Evolutionary conservation across 2,329 filamentous ascomycete species (phyloP).

Genomic region (Clarireedia paspali): DNA sequence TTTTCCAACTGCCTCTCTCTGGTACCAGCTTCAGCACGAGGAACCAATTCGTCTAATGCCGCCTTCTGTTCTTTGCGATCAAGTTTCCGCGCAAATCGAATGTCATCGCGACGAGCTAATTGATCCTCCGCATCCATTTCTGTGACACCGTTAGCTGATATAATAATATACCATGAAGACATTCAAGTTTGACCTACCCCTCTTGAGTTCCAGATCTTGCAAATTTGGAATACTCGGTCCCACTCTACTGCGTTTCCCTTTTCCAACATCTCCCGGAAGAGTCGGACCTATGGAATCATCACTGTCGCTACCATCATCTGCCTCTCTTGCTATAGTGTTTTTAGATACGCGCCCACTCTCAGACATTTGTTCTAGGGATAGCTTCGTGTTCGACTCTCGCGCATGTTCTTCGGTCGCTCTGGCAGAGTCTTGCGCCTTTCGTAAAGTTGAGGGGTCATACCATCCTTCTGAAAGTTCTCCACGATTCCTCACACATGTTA

Average conservation of each 20-base stretch:
- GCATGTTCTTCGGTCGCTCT: constrained; percentile 5
- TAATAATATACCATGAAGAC: background rate
- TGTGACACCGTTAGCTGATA: constrained; percentile 12
- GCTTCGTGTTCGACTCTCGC: constrained; percentile 8
- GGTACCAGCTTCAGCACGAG: constrained; percentile 75
- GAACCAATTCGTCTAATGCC: constrained; percentile 70
- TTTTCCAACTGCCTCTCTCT: constrained; percentile 84
- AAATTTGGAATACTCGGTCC: constrained; percentile 62
- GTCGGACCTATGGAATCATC: constrained; percentile 39
- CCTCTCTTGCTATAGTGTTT: background rate
- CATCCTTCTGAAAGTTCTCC: constrained; percentile 82
- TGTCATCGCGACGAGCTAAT: constrained; percentile 37
- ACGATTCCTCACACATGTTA: constrained; percentile 62
- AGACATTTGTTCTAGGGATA: constrained; percentile 7
- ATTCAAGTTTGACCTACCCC: constrained; percentile 30
- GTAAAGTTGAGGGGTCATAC: constrained; percentile 69
- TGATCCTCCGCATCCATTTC: constrained; percentile 41
- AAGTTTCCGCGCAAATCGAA: constrained; percentile 53
- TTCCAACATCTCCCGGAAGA: constrained; percentile 32
- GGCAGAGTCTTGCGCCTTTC: constrained; percentile 24
- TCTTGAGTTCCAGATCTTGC: constrained; percentile 62
- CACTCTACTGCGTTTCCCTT: constrained; percentile 21
- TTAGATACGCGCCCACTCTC: background rate
- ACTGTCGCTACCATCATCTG: constrained; percentile 21
- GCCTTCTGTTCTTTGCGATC: constrained; percentile 64